Evolutionary conservation across 2,329 filamentous ascomycete genomes (phyloP).

Genomic region (Neofusicoccum umdonicola): DNA sequence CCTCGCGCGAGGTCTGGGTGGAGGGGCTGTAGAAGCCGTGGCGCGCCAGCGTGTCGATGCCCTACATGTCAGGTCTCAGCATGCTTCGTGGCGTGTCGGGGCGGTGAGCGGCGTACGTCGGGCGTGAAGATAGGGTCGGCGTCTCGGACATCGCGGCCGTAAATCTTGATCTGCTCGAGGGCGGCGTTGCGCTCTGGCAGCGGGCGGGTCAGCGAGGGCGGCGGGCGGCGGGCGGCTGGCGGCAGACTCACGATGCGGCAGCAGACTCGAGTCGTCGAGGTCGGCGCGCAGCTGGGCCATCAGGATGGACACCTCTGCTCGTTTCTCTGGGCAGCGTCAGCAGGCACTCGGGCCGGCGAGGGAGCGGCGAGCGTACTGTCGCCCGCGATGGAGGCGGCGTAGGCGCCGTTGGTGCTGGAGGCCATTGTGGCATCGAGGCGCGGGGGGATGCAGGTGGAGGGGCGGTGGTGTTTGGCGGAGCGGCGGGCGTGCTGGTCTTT

Average conservation of each 20-base stretch:
- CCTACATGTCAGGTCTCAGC: slow-evolving; percentile 49
- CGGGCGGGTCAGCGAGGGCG: slow-evolving; percentile 1
- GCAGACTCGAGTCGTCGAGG: slow-evolving; percentile 58
- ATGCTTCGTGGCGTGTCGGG: not conserved
- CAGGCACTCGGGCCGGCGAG: not conserved
- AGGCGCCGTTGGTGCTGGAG: slow-evolving; percentile 13
- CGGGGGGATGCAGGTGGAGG: not conserved
- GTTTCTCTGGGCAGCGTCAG: slow-evolving; percentile 54
- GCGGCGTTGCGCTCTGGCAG: slow-evolving; percentile 58
- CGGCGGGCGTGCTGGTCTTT: slow-evolving; percentile 1
- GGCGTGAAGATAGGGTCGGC: slow-evolving; percentile 83
- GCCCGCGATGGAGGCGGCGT: slow-evolving; percentile 16
- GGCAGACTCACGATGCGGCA: slow-evolving; percentile 55
- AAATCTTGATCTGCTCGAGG: slow-evolving; percentile 68
- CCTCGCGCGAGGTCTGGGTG: slow-evolving; percentile 66
- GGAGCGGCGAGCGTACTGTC: slow-evolving; percentile 5
- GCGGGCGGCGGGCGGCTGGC: not conserved
- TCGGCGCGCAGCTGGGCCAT: slow-evolving; percentile 63
- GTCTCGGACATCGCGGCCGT: slow-evolving; percentile 68
- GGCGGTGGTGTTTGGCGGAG: slow-evolving; percentile 1
- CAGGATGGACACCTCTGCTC: slow-evolving; percentile 64
- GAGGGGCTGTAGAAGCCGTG: slow-evolving; percentile 69
- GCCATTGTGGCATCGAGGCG: slow-evolving; percentile 16
- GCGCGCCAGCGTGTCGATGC: slow-evolving; percentile 67
- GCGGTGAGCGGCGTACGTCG: slow-evolving; percentile 52